phyloP scores from a whole-genome alignment of 805 yeast genomes.

The Zygosaccharomyces gambellarensis region DNA sequence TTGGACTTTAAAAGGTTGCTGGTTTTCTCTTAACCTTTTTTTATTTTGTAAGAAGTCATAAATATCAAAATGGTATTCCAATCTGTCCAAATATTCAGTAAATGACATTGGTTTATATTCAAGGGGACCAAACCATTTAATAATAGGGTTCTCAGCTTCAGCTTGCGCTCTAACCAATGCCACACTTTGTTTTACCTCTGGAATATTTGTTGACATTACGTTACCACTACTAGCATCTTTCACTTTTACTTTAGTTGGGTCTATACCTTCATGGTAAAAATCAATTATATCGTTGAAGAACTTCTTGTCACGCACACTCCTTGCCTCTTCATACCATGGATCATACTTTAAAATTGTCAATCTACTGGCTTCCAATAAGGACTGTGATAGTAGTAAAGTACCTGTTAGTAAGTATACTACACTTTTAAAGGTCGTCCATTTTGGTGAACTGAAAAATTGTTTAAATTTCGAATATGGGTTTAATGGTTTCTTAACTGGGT shows the following conservation, averaged over 20 bases:
- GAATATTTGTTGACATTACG: slow-evolving; percentile 26
- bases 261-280: slow-evolving; percentile 35
- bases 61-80: slow-evolving; percentile 33
- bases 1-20: slow-evolving; percentile 15
- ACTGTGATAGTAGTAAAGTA: slow-evolving; percentile 44
- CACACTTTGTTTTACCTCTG: slow-evolving; percentile 34
- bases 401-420: slow-evolving; percentile 40
- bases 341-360: slow-evolving; percentile 44
- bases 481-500: background rate
- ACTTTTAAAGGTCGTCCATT: slow-evolving; percentile 32
- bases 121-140: slow-evolving; percentile 65
- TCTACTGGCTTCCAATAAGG: slow-evolving; percentile 54
- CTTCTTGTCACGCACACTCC: slow-evolving; percentile 42
- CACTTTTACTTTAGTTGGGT: slow-evolving; percentile 32
- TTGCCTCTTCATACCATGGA: slow-evolving; percentile 73
- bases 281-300: slow-evolving; percentile 34
- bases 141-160: slow-evolving; percentile 43
- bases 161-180: slow-evolving; percentile 42
- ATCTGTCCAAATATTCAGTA: slow-evolving; percentile 34
- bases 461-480: slow-evolving; percentile 7
- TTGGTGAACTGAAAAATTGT: slow-evolving; percentile 22
- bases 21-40: slow-evolving; percentile 17
- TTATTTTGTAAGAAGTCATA: slow-evolving; percentile 24
- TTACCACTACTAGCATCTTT: slow-evolving; percentile 32
- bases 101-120: slow-evolving; percentile 49